Percentiles rank a stretch among this genome's conserved stretches.
Evolutionary conservation across 495 filamentous ascomycete species (phyloP).

Genomic region (Aspergillus ellipticus): DNA sequence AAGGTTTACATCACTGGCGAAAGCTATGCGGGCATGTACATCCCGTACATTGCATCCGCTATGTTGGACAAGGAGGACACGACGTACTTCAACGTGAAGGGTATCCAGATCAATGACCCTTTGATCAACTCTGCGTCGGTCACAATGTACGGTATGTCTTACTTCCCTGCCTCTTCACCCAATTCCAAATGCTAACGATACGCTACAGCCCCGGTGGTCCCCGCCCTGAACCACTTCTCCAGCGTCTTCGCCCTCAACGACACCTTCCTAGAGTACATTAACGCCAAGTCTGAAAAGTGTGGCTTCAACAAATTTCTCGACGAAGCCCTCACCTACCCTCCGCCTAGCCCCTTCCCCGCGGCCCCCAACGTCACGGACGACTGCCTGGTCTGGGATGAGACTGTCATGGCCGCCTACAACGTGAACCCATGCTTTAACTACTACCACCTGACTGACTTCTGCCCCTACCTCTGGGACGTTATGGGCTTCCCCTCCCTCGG

Average conservation of each 20-base stretch:
- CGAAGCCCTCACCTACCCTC: conserved; percentile 64
- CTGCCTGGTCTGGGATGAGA: conserved; percentile 57
- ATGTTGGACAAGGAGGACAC: conserved; percentile 69
- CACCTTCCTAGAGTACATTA: conserved; percentile 57
- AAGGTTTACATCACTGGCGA: conserved; percentile 70
- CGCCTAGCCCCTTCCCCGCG: conserved; percentile 53
- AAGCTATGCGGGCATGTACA: conserved; percentile 71
- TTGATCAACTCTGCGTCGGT: conserved; percentile 49
- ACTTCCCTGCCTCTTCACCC: background rate
- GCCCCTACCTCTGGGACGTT: conserved; percentile 68
- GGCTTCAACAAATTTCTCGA: conserved; percentile 62
- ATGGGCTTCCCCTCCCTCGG: conserved; percentile 69
- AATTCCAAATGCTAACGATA: background rate
- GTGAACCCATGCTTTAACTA: conserved; percentile 81
- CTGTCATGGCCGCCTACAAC: conserved; percentile 50
- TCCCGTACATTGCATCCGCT: conserved; percentile 73
- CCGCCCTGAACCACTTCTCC: conserved; percentile 60
- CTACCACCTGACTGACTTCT: conserved; percentile 72
- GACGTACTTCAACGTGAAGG: conserved; percentile 62
- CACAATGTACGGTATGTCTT: conserved; percentile 29
- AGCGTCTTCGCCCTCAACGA: conserved; percentile 63
- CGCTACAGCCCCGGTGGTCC: conserved; percentile 51
- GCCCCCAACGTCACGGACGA: conserved; percentile 28
- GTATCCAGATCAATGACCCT: conserved; percentile 68
- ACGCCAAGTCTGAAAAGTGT: conserved; percentile 52